A percentile compares a stretch with the other conserved stretches of the same genome.
Evolutionary conservation across 1,139 yeast species (phyloP).

Genomic region (Ogataea hybrid): DNA sequence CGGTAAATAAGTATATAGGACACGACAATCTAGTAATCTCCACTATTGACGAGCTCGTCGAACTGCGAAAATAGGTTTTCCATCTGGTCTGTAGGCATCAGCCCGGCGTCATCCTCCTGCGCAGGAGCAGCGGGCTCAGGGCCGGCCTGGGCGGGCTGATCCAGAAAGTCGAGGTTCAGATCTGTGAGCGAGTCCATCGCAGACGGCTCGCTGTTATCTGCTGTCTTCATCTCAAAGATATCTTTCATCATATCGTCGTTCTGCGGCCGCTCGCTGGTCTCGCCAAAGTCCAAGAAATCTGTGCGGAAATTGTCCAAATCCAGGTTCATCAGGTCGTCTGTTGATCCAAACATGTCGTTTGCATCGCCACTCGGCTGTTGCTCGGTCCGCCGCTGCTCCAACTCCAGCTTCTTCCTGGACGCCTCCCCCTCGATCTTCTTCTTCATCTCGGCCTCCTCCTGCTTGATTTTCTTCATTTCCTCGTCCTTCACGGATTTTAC

Average conservation of each 20-base stretch:
- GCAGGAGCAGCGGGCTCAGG: slow-evolving; percentile 1
- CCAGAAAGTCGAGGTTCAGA: slow-evolving; percentile 26
- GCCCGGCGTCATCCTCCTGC: slow-evolving; percentile 13
- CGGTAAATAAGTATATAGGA: slow-evolving; percentile 17
- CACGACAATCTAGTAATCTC: slow-evolving; percentile 9
- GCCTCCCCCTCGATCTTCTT: slow-evolving; percentile 21
- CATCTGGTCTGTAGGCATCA: slow-evolving; percentile 31
- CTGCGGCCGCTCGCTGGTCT: slow-evolving; percentile 4
- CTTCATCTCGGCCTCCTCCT: slow-evolving; percentile 20
- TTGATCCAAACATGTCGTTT: slow-evolving; percentile 6
- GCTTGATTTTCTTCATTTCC: slow-evolving; percentile 23
- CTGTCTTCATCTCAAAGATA: slow-evolving; percentile 9
- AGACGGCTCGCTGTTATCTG: slow-evolving; percentile 1
- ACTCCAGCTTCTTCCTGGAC: slow-evolving; percentile 19
- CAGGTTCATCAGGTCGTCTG: slow-evolving; percentile 28
- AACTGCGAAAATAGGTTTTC: slow-evolving; percentile 31
- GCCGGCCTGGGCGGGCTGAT: slow-evolving; percentile 3
- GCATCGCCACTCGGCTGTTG: slow-evolving; percentile 11
- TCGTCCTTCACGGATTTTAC: slow-evolving; percentile 29
- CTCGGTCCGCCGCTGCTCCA: slow-evolving; percentile 20
- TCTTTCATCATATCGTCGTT: slow-evolving; percentile 9
- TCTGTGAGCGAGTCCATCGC: slow-evolving; percentile 21
- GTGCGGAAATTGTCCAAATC: slow-evolving; percentile 30
- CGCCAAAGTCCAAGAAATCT: slow-evolving; percentile 18
- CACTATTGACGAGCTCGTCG: slow-evolving; percentile 29